Conservation (phyloP, 257 asterid genomes). For the Voacanga thouarsii region DNA sequence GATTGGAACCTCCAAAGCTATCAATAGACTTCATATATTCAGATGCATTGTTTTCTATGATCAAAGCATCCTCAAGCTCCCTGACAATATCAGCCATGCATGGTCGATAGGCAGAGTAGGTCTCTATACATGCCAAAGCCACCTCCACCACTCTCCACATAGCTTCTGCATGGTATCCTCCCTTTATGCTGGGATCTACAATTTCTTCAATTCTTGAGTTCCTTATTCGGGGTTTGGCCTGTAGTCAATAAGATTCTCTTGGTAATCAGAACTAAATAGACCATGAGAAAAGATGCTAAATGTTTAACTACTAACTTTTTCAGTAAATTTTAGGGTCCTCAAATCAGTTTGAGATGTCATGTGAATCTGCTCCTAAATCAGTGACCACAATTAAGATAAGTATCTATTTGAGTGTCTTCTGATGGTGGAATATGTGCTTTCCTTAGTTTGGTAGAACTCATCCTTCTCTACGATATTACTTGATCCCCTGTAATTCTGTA, state of each 20-base stretch:
- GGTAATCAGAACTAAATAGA: conserved; percentile 11
- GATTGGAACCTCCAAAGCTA: conserved; percentile 69
- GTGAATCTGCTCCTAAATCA: neutral
- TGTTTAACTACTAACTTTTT: neutral
- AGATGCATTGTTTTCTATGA: conserved; percentile 57
- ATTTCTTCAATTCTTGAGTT: conserved; percentile 66
- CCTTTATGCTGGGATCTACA: conserved; percentile 45
- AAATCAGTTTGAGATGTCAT: conserved; percentile 2
- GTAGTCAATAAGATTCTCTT: conserved; percentile 13
- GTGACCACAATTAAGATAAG: neutral
- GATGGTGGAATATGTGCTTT: neutral
- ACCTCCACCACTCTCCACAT: conserved; percentile 74
- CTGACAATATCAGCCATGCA: conserved; percentile 82
- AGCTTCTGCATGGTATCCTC: conserved; percentile 56
- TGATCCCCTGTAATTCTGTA: neutral
- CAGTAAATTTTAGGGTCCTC: neutral
- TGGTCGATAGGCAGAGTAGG: conserved; percentile 79
- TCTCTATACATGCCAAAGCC: conserved; percentile 80
- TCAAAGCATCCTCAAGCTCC: conserved; percentile 87
- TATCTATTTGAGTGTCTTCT: neutral
- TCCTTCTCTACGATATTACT: neutral
- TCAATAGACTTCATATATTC: conserved; percentile 50
- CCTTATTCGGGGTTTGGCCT: conserved; percentile 81
- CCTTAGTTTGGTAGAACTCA: neutral
- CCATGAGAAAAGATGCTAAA: neutral